A percentile compares a stretch with the other conserved stretches of the same genome.
Conservation (phyloP, 2,329 filamentous ascomycete genomes). For the Aspergillus puulaauensis region DNA sequence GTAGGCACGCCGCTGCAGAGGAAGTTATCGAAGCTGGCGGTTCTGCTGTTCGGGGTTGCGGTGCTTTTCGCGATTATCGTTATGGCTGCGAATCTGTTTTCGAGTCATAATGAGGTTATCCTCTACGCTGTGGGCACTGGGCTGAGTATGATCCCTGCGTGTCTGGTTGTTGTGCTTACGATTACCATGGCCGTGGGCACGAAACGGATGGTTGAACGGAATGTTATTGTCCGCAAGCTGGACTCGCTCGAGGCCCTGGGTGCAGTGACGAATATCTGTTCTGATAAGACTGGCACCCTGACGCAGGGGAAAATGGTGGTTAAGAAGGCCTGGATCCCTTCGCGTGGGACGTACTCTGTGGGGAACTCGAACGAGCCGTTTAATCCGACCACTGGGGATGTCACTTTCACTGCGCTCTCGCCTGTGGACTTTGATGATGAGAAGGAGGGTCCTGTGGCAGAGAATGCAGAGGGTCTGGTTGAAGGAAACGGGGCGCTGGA, state of each 20-base stretch:
- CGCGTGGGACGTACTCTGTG: constrained; percentile 57
- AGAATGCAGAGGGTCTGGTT: constrained; percentile 35
- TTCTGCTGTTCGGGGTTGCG: constrained; percentile 65
- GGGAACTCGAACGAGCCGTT: constrained; percentile 56
- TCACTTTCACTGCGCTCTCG: constrained; percentile 40
- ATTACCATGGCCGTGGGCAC: constrained; percentile 66
- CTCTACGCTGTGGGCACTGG: constrained; percentile 63
- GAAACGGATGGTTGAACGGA: constrained; percentile 56
- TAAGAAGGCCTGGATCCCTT: constrained; percentile 59
- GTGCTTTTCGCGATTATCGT: constrained; percentile 70
- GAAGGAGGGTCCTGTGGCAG: constrained; percentile 19
- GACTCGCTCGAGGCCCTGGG: constrained; percentile 61
- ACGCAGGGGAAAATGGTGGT: constrained; percentile 66
- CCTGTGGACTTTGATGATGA: constrained; percentile 34
- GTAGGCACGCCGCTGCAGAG: constrained; percentile 70
- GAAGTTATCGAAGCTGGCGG: constrained; percentile 66
- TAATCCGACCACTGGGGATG: constrained; percentile 54
- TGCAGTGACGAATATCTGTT: constrained; percentile 60
- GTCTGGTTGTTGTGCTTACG: constrained; percentile 64
- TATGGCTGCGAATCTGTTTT: constrained; percentile 62
- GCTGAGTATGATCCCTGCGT: constrained; percentile 62
- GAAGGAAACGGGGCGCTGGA: constrained; percentile 49
- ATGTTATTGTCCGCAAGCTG: constrained; percentile 60
- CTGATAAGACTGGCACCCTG: constrained; percentile 61
- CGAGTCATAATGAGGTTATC: constrained; percentile 57